Base-by-base conservation (phyloP, 768 basidiomycete species). In the Lyophyllum shimeji region DNA sequence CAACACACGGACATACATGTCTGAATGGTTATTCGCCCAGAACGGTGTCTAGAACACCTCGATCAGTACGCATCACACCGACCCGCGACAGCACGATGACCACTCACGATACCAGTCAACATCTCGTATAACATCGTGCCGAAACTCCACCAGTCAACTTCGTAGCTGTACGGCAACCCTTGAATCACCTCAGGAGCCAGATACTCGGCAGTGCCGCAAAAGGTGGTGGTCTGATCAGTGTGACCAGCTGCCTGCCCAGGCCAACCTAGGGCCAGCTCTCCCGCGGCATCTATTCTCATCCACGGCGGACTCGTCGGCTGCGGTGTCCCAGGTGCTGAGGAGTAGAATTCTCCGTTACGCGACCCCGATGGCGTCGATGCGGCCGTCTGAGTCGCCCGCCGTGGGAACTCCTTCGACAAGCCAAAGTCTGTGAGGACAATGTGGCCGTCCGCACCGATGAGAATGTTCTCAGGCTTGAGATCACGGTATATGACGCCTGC, bases 91-190 rank as follows among this genome's bases (percentile, higher is more conserved):
- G n/a, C 64, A 64, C 47, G 33, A 56, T 29, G 52, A 51, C 24
- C 43, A 85, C 89, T 77, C 71, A 95, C 95, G 61, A 95, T 90
- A 24, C 96, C 96, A 37, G 92, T 91, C 72, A 98, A 75, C 90
- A 97, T 96, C 76, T 98, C 96, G 69, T 92, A 94, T 57, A 98
- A 74, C 90, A 98, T 96, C 59, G 96, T 98, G 33, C 96, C 96
- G 65, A 96, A 90, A 61, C 89, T 92, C 95, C 95, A 99, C 92
- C 94, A 96, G 69, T 98, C 96, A 20, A 96, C 93, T 62, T 95
- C 93, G 65, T 94, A 98, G 60, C 88, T 87, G 67, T 98, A 96
- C 18, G 87, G 82, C 63, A 90, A 70, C 1, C 95, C 92, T 65
- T 93, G 90, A 62, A 98, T 93, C 44, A 98, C 95, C 73, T 99